Conservation (phyloP, 1,284 basidiomycete genomes). For the Fomitopsis palustris region DNA sequence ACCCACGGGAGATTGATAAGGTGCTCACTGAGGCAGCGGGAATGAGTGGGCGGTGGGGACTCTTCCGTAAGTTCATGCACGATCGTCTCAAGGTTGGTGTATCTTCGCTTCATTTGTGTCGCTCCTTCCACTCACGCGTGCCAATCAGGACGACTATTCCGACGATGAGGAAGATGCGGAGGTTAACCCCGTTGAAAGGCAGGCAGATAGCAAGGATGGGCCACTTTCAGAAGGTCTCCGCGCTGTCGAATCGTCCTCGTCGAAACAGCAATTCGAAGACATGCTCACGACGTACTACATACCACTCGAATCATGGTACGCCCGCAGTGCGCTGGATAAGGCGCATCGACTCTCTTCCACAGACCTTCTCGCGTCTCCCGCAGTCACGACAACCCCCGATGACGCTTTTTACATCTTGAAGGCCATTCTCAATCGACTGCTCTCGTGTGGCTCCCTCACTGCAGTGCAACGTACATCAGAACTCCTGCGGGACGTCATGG, state of each 20-base stretch:
- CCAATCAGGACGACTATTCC: slow-evolving; percentile 13
- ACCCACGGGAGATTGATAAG: slow-evolving; percentile 89
- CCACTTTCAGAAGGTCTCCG: slow-evolving; percentile 21
- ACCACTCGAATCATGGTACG: slow-evolving; percentile 92
- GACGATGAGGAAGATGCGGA: slow-evolving; percentile 14
- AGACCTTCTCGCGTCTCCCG: slow-evolving; percentile 63
- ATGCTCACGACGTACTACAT: slow-evolving; percentile 77
- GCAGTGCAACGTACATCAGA: slow-evolving; percentile 59
- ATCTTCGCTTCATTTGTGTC: background rate
- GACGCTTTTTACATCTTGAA: slow-evolving; percentile 95
- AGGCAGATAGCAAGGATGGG: background rate
- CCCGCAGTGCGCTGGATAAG: slow-evolving; percentile 86
- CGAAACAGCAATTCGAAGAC: slow-evolving; percentile 62
- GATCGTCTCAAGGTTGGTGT: slow-evolving; percentile 58
- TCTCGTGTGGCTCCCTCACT: slow-evolving; percentile 68
- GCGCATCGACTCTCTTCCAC: slow-evolving; percentile 68
- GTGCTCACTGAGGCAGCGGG: slow-evolving; percentile 83
- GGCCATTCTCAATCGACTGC: slow-evolving; percentile 68
- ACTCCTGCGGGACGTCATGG: slow-evolving; percentile 70
- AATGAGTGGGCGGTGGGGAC: slow-evolving; percentile 88
- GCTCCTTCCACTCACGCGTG: background rate
- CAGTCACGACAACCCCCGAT: slow-evolving; percentile 77
- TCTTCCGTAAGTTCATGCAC: slow-evolving; percentile 86
- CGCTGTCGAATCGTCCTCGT: slow-evolving; percentile 49
- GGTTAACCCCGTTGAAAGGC: slow-evolving; percentile 1